Evolutionary conservation across 352 stramenopile species (phyloP), one percentile per base, ranked within the genome.

Genomic region (Pythium utonaiense): DNA sequence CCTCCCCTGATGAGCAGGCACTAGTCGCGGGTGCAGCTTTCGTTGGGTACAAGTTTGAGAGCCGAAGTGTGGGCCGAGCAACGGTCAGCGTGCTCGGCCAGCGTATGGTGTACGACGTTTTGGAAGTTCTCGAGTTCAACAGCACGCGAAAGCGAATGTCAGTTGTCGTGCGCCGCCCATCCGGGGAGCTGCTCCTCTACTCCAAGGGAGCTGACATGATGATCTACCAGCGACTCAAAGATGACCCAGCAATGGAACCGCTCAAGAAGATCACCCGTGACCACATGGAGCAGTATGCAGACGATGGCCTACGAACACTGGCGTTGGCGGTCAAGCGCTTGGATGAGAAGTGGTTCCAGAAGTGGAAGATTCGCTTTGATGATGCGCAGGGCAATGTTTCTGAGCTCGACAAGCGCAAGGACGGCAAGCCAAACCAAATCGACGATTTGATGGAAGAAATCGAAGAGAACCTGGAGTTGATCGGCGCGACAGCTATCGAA

Each of bases 161-260:
- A 1, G 74, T 91, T 1, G 71, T 95, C 2, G 71, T 91, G 22
- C 77, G 80, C 2, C 70, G 75, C 6, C 77, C 79, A 1, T 78
- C 25, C 16, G 80, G 81, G 50, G 70, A 83, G 57, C 53, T 90
- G 22, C 52, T 86, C 10, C 57, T 95, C 24, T 92, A 89, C 69
- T 80, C 64, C 19, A 96, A 98, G 67, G 94, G 94, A n/a, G 94
- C 94, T 6, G 94, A 98, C 58, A 97, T 91, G 70, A 89, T 97
- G 65, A 95, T 98, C 36, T 92, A 97, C 56, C 80, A 89, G 42
- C 83, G 86, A 4, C 58, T 93, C 6, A 74, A 70, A 14, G 57
- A 82, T n/a, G 72, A 86, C 22, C 62, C 78, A 13, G 63, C 74
- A 2, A 86, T 77, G 60, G 54, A 77, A 24, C 66, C 65, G 10